Base-by-base conservation (phyloP, 768 basidiomycete species). In the Trametes sanguinea region DNA sequence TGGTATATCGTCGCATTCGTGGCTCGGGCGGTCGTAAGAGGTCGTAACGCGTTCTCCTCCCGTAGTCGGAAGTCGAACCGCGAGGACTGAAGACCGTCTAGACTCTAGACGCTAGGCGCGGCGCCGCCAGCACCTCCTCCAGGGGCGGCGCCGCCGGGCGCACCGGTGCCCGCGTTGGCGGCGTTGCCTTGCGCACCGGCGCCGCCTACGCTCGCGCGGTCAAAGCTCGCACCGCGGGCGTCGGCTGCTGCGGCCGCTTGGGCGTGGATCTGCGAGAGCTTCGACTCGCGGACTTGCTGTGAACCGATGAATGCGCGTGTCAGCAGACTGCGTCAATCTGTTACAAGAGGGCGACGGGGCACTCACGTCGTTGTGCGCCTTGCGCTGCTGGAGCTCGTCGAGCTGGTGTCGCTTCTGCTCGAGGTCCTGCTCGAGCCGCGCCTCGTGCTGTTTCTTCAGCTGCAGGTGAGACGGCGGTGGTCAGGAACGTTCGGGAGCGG, bases 351-450 rank as follows among this genome's bases (percentile, higher is more conserved):
- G 47, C n/a, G 29, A 22, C 14, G 50, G 0, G 16, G 7, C 0
- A 65, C 74, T 45, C 58, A 75, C 74, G 48, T 72, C 74, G 62
- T 69, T 69, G 16, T 68, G 62, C 3, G 68, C 69, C 62, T 74
- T 75, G 61, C 59, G 66, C 32, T 70, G 65, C 62, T 67, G 68
- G 39, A 68, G 54, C 53, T 71, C 61, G 22, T 71, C 68, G 27
- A 75, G 52, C 14, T 69, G 67, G 5, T 45, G 43, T 7, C 66
- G 69, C 56, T 69, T 67, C 52, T 65, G 65, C 63, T 67, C 66
- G 22, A 72, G 60, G 30, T 70, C 69, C 51, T 65, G 66, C 44
- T 69, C 67, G 39, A 68, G 62, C 48, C 63, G 64, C 30, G 66
- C 60, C 46, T 70, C 68, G 51, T 73, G 65, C 64, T 69, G 68